Conservation (phyloP, 805 yeast genomes). For the Candida vaughaniae region DNA sequence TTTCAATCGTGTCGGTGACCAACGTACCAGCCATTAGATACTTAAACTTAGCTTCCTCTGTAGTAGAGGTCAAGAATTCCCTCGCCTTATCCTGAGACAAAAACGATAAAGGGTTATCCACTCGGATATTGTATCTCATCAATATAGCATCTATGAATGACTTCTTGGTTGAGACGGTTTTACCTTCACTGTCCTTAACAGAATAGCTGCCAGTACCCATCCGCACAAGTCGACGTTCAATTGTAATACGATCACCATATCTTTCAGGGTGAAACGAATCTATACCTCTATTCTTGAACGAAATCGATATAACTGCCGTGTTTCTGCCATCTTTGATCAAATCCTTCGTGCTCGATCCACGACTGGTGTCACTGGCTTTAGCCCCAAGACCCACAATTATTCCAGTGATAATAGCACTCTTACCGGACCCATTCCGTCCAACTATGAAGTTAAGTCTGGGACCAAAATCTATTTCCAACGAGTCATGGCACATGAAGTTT, state of each 20-base stretch:
- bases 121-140: slow-evolving; percentile 69
- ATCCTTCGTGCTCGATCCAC: slow-evolving; percentile 71
- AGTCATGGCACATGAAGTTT: slow-evolving; percentile 89
- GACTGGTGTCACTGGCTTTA: slow-evolving; percentile 79
- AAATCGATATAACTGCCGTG: slow-evolving; percentile 65
- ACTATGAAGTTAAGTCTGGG: slow-evolving; percentile 82
- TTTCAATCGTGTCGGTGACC: slow-evolving; percentile 61
- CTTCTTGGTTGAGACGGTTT: slow-evolving; percentile 55
- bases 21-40: slow-evolving; percentile 81
- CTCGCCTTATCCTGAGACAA: slow-evolving; percentile 93
- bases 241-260: slow-evolving; percentile 66
- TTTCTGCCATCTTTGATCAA: slow-evolving; percentile 75
- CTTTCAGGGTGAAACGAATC: slow-evolving; percentile 62
- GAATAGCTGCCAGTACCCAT: slow-evolving; percentile 54
- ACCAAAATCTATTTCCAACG: slow-evolving; percentile 72
- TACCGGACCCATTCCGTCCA: slow-evolving; percentile 91
- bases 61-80: slow-evolving; percentile 76
- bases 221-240: slow-evolving; percentile 64
- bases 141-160: slow-evolving; percentile 66
- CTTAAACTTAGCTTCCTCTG: slow-evolving; percentile 68
- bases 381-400: slow-evolving; percentile 87
- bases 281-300: slow-evolving; percentile 61
- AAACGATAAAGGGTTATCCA: slow-evolving; percentile 89
- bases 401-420: slow-evolving; percentile 84
- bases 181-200: slow-evolving; percentile 52